Evolutionary conservation across 352 stramenopile species (phyloP), one percentile per base, ranked within the genome.

Genomic region (Phytophthora uliginosa): DNA sequence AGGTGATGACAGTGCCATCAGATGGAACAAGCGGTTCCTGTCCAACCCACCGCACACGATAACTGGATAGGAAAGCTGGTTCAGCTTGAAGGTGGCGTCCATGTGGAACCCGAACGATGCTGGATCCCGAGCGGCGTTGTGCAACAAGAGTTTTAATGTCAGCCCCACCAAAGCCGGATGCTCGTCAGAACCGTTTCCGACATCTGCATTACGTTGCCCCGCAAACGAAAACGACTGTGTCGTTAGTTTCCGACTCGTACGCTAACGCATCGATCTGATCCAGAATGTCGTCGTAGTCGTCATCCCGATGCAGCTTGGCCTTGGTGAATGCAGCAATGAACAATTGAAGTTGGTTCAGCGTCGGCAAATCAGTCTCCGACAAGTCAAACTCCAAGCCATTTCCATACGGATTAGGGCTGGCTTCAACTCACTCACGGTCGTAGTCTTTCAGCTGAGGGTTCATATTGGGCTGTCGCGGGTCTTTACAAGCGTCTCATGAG

Each of bases 211-310:
- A 28, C 45, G 45, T 2, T 53, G 45, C 45, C 17, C 26, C 20
- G 6, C 45, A 53, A 53, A 57, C 15, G 51, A 57, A 57, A 57
- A 57, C 51, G 26, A 24, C 51, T 57, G 51, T 52, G 2, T 52
- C 45, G 7, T 22, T 22, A 9, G n/a, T 12, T 26, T 52, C 18
- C 12, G 45, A 17, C 7, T 18, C 18, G 15, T 53, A 53, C 45
- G n/a, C 18, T 28, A 53, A 24, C 18, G 20, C 18, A 7, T 53
- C 20, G 13, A 53, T 53, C n/a, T 53, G n/a, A 7, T 24, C 45
- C 17, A 53, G 18, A 31, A 53, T 53, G 18, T 53, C 45, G n/a
- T 53, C 45, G 18, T 53, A 53, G 45, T 26, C 17, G 13, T 53
- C 45, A 12, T 53, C 28, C 7, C 18, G 45, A 28, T 53, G n/a